Percentiles rank a stretch among this genome's conserved stretches.
These are phyloP conservation scores for Phellinidium pouzarii DNA, from an alignment of 1,284 basidiomycete species.

Conservation along the genomic window DNA sequence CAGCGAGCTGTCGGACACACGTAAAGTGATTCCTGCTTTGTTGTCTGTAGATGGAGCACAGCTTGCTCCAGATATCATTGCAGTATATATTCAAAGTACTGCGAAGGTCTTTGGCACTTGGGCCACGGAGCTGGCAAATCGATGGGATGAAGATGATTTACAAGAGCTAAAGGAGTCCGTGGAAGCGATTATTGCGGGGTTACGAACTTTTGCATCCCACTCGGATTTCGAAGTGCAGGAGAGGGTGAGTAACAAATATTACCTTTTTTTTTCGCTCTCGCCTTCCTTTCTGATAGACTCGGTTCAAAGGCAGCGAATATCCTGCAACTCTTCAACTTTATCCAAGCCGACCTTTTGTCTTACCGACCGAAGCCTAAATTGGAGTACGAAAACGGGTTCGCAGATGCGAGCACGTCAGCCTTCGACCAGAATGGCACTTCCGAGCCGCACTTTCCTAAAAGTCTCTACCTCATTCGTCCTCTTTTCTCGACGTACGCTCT, in stretches of 20 bases:
- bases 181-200: constrained; percentile 48
- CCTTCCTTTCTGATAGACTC: neutral
- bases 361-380: constrained; percentile 42
- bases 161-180: constrained; percentile 57
- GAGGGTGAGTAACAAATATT: constrained; percentile 48
- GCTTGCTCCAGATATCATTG: constrained; percentile 56
- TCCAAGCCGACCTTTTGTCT: constrained; percentile 69
- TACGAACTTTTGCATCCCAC: constrained; percentile 50
- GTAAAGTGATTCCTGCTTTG: constrained; percentile 64
- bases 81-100: constrained; percentile 77
- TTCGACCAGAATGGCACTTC: constrained; percentile 30
- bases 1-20: constrained; percentile 65
- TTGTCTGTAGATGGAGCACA: constrained; percentile 49
- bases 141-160: constrained; percentile 70
- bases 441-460: constrained; percentile 74
- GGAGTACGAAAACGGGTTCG: constrained; percentile 31
- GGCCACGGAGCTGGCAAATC: constrained; percentile 64
- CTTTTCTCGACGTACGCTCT: constrained; percentile 79
- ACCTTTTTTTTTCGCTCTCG: neutral
- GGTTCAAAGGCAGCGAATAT: constrained; percentile 67
- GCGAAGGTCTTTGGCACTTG: constrained; percentile 86
- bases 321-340: constrained; percentile 72
- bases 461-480: constrained; percentile 80
- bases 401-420: constrained; percentile 30
- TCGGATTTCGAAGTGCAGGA: constrained; percentile 87